A percentile compares a stretch with the other conserved stretches of the same genome.
Evolutionary conservation across 306 rosid genomes (phyloP).

Genomic region (Cicer chorassanicum): DNA sequence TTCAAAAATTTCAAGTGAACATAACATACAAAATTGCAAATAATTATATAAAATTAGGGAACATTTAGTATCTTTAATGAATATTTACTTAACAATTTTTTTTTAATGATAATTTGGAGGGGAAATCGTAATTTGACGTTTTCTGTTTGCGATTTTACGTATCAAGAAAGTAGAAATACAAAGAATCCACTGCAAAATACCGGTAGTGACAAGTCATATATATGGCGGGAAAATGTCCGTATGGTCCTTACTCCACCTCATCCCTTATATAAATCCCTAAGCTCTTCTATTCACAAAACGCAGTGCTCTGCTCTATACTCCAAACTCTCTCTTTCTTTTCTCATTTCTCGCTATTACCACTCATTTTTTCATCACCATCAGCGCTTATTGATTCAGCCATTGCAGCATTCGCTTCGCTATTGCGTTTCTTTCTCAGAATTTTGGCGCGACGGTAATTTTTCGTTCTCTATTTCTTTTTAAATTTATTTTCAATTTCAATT

Average conservation of each 20-base stretch:
- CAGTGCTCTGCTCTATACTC: constrained; percentile 3
- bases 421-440: background rate
- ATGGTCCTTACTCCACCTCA: constrained; percentile 42
- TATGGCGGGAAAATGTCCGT: constrained; percentile 56
- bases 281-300: constrained; percentile 17
- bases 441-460: constrained; percentile 38
- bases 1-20: too few relatives aligned
- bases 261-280: constrained; percentile 39
- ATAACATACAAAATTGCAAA: too few relatives aligned
- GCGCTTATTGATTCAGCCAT: background rate
- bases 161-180: background rate
- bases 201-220: background rate
- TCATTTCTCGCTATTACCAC: background rate
- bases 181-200: background rate
- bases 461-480: background rate
- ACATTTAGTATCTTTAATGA: too few relatives aligned
- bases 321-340: constrained; percentile 9
- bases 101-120: constrained; percentile 16
- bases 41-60: too few relatives aligned
- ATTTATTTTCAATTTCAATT: constrained; percentile 6
- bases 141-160: background rate
- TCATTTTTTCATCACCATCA: background rate
- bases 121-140: constrained; percentile 8
- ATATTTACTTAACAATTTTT: background rate
- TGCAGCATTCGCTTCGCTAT: background rate